These are phyloP conservation scores for Saccharomycopsis schoenii DNA, from an alignment of 805 yeast species.

Conservation along the genomic window DNA sequence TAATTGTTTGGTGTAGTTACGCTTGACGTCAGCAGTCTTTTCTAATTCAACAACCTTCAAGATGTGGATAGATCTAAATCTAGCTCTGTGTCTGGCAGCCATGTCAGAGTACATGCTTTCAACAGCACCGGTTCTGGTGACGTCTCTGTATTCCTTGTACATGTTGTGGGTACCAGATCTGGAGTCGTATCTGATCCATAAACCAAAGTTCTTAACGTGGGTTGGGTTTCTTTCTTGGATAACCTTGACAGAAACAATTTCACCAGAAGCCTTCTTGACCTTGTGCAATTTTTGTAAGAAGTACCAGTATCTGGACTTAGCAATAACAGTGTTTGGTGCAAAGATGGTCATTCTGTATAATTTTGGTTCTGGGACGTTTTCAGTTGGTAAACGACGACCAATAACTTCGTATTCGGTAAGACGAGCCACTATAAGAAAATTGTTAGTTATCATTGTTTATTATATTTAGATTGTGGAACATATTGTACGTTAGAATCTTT, in stretches of 20 bases:
- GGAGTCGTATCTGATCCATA: constrained; percentile 99
- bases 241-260: constrained; percentile 86
- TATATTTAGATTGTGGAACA: background rate
- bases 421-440: constrained; percentile 67
- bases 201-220: constrained; percentile 98
- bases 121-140: constrained; percentile 98
- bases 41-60: constrained; percentile 98
- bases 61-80: constrained; percentile 99
- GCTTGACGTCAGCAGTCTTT: constrained; percentile 96
- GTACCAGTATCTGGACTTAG: constrained; percentile 99
- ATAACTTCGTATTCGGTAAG: constrained; percentile 99
- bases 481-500: background rate
- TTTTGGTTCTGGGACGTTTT: constrained; percentile 98
- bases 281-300: constrained; percentile 98
- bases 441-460: constrained; percentile 3
- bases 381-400: constrained; percentile 99
- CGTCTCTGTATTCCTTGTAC: constrained; percentile 99
- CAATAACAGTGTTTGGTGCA: constrained; percentile 98
- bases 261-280: constrained; percentile 99
- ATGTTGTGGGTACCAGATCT: constrained; percentile 99
- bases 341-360: constrained; percentile 99
- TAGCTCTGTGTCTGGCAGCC: constrained; percentile 99
- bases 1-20: constrained; percentile 98
- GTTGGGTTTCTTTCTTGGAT: constrained; percentile 95
- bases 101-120: constrained; percentile 98